phyloP scores from a whole-genome alignment of 1,139 yeast species.

The Candida gigantensis region DNA sequence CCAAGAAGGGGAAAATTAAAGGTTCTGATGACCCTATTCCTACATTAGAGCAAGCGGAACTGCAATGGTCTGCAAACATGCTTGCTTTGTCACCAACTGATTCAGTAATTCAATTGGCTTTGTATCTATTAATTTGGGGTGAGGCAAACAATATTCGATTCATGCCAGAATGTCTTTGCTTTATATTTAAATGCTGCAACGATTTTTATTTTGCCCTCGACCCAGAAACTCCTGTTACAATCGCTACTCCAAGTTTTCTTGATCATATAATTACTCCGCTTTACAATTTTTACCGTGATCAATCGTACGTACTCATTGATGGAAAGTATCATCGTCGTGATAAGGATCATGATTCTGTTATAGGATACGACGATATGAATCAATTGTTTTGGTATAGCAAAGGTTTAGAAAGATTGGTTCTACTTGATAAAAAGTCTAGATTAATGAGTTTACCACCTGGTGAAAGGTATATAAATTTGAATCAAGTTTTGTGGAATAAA shows the following conservation, averaged over 20 bases:
- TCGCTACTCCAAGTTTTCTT: constrained; percentile 41
- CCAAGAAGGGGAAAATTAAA: constrained; percentile 36
- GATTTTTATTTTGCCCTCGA: constrained; percentile 60
- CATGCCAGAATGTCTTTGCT: constrained; percentile 85
- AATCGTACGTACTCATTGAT: constrained; percentile 43
- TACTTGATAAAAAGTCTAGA: constrained; percentile 35
- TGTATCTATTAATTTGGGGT: constrained; percentile 82
- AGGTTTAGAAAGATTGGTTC: constrained; percentile 46
- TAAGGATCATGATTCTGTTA: constrained; percentile 52
- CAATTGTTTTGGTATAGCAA: constrained; percentile 61
- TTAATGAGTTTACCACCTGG: constrained; percentile 45
- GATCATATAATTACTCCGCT: constrained; percentile 76
- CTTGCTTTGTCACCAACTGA: constrained; percentile 51
- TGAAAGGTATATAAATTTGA: constrained; percentile 47
- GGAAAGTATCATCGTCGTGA: constrained; percentile 44
- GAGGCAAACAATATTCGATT: constrained; percentile 83
- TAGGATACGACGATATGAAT: constrained; percentile 68
- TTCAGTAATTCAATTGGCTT: constrained; percentile 63
- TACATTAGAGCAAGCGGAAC: constrained; percentile 68
- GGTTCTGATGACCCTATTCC: constrained; percentile 39
- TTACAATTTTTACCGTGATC: constrained; percentile 61
- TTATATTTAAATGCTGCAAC: constrained; percentile 73
- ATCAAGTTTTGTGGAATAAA: constrained; percentile 50
- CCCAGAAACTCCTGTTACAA: constrained; percentile 24
- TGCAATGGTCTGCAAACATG: constrained; percentile 71